Evolutionary conservation across 1,284 basidiomycete species (phyloP).

Genomic region (Rhizoctonia solani): DNA sequence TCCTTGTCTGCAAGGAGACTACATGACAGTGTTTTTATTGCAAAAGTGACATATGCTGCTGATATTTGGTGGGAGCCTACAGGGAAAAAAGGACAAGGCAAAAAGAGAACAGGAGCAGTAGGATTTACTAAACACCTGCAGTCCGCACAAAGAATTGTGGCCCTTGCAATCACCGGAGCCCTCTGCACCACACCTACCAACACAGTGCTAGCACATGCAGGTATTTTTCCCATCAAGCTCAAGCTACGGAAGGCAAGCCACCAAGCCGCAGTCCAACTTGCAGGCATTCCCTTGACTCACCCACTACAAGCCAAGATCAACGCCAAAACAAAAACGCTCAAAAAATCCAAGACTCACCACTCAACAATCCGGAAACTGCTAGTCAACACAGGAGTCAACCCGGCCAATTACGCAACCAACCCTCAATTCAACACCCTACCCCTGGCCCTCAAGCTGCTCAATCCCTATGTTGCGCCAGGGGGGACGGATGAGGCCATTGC

Average conservation of each 20-base stretch:
- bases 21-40: background rate
- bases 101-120: background rate
- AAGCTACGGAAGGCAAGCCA: slow-evolving; percentile 2
- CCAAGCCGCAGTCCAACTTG: background rate
- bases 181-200: slow-evolving; percentile 11
- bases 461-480: background rate
- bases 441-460: background rate
- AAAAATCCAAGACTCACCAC: background rate
- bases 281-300: background rate
- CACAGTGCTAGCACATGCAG: slow-evolving; percentile 3
- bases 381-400: background rate
- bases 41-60: slow-evolving; percentile 11
- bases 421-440: background rate
- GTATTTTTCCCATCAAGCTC: slow-evolving; percentile 2
- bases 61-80: slow-evolving; percentile 22
- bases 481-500: background rate
- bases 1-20: background rate
- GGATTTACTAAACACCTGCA: slow-evolving; percentile 1
- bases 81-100: background rate
- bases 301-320: background rate
- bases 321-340: background rate
- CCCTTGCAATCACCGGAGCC: slow-evolving; percentile 13
- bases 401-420: background rate
- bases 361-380: slow-evolving; percentile 1
- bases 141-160: background rate